Conservation (phyloP, 352 stramenopile species). For the Globisporangium parvum region DNA sequence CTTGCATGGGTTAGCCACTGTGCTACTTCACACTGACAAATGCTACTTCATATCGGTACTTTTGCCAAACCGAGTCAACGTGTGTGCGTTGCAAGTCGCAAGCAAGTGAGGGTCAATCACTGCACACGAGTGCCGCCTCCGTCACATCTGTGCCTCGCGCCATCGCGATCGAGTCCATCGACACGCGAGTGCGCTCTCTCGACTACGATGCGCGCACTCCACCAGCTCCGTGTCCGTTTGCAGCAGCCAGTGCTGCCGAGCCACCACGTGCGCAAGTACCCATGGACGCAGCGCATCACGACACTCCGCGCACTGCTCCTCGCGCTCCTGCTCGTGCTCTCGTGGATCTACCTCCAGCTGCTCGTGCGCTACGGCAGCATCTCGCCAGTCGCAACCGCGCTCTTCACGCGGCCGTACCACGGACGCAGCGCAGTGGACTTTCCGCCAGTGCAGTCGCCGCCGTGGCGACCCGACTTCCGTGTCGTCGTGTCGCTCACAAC, state of each 20-base stretch:
- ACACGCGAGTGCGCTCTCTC: no score
- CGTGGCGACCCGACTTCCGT: constrained; percentile 63
- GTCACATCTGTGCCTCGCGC: no score
- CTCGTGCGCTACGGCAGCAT: constrained; percentile 75
- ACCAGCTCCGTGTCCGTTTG: constrained; percentile 45
- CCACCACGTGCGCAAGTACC: constrained; percentile 19
- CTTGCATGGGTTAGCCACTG: no score
- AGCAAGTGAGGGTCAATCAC: no score
- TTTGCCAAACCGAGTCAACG: constrained; percentile 6
- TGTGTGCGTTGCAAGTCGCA: no score
- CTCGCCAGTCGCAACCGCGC: constrained; percentile 48
- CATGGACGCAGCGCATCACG: constrained; percentile 37
- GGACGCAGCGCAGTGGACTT: constrained; percentile 40
- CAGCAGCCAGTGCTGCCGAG: constrained; percentile 57
- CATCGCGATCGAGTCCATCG: no score
- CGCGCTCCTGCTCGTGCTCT: constrained; percentile 15
- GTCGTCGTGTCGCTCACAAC: constrained; percentile 83
- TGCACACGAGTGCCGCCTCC: no score
- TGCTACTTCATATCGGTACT: constrained; percentile 2
- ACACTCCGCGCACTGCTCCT: constrained; percentile 28
- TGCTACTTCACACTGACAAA: not conserved
- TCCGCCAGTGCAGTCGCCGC: constrained; percentile 16
- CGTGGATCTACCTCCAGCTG: constrained; percentile 57
- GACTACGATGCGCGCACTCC: constrained; percentile 17
- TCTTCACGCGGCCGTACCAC: constrained; percentile 60